Evolutionary conservation across 78 protist species (phyloP), one percentile per base, ranked within the genome.

Genomic region (Neovahlkampfia damariscottae): DNA sequence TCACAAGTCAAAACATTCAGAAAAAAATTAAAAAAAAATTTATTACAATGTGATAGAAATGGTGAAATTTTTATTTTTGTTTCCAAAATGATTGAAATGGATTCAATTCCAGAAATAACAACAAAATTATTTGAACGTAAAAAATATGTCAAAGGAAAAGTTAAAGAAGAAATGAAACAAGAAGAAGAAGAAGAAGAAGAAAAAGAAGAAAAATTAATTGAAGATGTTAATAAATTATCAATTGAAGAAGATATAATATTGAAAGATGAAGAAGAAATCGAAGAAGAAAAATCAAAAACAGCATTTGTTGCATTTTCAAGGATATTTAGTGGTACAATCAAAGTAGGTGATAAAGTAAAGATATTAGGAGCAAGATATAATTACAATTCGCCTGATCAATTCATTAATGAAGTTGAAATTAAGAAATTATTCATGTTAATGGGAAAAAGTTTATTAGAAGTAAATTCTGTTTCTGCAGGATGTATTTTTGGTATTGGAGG

Each of bases 401-500:
- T 31, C 8, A 32, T 6, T 36, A 30, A 2, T 1, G 19, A 10
- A 2, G 28, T 35, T 19, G 31, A 9, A 2, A 19, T 82, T 5
- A 41, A 70, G 19, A 58, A 41, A 8, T 73, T 94, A 19, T 94
- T 71, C 58, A 41, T 91, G 19, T 38, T 96, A 29, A 94, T 94
- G 98, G 99, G 99, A 0, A 67, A 86, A 28, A 82, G 79, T 35
- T 78, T 95, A 32, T 91, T 84, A 40, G 41, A 72, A 5, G 78
- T 90, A 9, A 81, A 40, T 32, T n/a, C 31, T 1, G 95, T 85
- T 5, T 72, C 86, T 0, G 94, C 97, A 0, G 99, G 99, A 38
- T 77, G 50, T 32, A 59, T 96, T n/a, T 77, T 82, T 62, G 99
- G 96, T 58, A 81, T 96, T 5, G 95, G 88, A 3, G 98, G 96